Conservation (phyloP, 1,139 yeast genomes). For the Taphrina deformans region DNA sequence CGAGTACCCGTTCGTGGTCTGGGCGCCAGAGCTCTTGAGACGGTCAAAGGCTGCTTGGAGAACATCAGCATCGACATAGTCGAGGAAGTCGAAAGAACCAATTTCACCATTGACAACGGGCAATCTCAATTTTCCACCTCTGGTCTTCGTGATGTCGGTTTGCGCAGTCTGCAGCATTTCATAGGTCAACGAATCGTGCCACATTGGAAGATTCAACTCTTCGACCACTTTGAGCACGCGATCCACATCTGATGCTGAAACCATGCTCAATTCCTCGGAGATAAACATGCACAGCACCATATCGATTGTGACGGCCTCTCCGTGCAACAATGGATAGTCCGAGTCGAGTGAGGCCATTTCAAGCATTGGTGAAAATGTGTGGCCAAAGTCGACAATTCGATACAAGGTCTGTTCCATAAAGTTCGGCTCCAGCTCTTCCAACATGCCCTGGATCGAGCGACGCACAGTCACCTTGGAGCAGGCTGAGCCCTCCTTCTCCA, state of each 20-base stretch:
- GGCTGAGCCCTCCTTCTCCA: conserved; percentile 22
- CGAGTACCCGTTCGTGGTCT: conserved; percentile 16
- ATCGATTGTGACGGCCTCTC: conserved; percentile 32
- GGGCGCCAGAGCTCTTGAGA: conserved; percentile 4
- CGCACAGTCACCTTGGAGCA: conserved; percentile 16
- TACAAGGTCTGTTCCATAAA: conserved; percentile 31
- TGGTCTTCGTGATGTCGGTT: conserved; percentile 19
- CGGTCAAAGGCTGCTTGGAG: conserved; percentile 22
- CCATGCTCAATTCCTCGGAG: conserved; percentile 18
- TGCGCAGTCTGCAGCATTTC: conserved; percentile 19
- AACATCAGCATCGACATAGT: conserved; percentile 14
- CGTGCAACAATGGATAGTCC: conserved; percentile 31
- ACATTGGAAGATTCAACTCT: conserved; percentile 17
- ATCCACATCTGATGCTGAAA: conserved; percentile 21
- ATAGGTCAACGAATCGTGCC: conserved; percentile 29
- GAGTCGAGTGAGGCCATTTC: conserved; percentile 31
- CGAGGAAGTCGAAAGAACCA: conserved; percentile 28
- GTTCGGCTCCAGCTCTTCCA: conserved; percentile 33
- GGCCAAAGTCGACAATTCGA: conserved; percentile 32
- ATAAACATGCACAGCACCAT: conserved; percentile 32
- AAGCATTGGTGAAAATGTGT: conserved; percentile 30
- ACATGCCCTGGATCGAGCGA: conserved; percentile 33
- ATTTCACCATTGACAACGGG: conserved; percentile 27
- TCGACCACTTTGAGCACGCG: conserved; percentile 30
- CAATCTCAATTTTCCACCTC: conserved; percentile 29